A percentile compares a stretch with the other conserved stretches of the same genome.
phyloP scores from a whole-genome alignment of 805 yeast genomes.

The Candida michaelii region DNA sequence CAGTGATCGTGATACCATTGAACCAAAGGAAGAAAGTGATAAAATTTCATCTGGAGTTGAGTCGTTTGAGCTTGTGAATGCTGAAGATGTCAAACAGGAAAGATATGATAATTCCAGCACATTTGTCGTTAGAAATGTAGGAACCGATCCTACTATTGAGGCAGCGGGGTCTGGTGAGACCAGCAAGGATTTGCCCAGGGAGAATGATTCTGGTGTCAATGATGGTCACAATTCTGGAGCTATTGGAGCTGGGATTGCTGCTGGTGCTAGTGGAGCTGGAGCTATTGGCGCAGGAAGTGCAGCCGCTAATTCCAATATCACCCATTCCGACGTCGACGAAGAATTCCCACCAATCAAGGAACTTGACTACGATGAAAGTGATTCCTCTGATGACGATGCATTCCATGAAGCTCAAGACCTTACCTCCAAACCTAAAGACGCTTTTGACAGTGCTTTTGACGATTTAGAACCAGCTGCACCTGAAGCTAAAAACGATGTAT shows the following conservation, averaged over 20 bases:
- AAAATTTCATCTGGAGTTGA: slow-evolving; percentile 47
- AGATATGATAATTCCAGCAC: slow-evolving; percentile 13
- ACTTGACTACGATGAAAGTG: slow-evolving; percentile 52
- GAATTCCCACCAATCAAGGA: slow-evolving; percentile 68
- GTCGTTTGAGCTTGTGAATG: slow-evolving; percentile 54
- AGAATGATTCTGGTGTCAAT: too few relatives aligned
- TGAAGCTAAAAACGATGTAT: slow-evolving; percentile 18
- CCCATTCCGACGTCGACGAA: too few relatives aligned
- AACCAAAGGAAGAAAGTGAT: slow-evolving; percentile 27
- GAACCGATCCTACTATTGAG: slow-evolving; percentile 1
- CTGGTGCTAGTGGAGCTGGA: not conserved
- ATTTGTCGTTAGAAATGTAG: slow-evolving; percentile 13
- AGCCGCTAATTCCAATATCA: too few relatives aligned
- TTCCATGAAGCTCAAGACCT: slow-evolving; percentile 16
- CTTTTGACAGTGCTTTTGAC: slow-evolving; percentile 38
- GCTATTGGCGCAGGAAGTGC: not conserved
- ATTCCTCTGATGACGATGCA: slow-evolving; percentile 37
- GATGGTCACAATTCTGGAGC: too few relatives aligned
- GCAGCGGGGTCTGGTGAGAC: not conserved
- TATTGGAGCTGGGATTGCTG: not conserved
- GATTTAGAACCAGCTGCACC: slow-evolving; percentile 36
- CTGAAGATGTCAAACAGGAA: slow-evolving; percentile 42
- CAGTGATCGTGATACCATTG: slow-evolving; percentile 44
- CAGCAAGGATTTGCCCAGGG: too few relatives aligned
- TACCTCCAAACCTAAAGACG: slow-evolving; percentile 18